These are phyloP conservation scores for Pythium aristosporum DNA, from an alignment of 352 stramenopile species.

Conservation along the genomic window DNA sequence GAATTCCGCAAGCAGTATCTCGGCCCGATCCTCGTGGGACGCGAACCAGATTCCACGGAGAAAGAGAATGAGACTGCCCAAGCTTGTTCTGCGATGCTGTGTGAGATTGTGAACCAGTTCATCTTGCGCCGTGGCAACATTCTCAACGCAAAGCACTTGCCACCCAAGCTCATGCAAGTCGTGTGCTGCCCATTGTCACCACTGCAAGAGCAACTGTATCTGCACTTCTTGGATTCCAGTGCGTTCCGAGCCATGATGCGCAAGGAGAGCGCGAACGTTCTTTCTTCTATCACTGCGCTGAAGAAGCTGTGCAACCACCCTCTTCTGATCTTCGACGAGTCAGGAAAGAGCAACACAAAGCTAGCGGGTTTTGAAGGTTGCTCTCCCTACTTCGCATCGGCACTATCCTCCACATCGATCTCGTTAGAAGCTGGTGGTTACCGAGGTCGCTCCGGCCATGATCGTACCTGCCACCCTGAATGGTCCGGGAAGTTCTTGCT, in stretches of 20 bases:
- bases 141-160: slow-evolving; percentile 98
- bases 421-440: slow-evolving; percentile 3
- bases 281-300: slow-evolving; percentile 89
- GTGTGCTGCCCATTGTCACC: slow-evolving; percentile 96
- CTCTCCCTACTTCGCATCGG: slow-evolving; percentile 55
- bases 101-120: slow-evolving; percentile 97
- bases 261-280: slow-evolving; percentile 89
- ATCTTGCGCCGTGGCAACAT: slow-evolving; percentile 98
- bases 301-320: slow-evolving; percentile 99
- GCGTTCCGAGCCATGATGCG: slow-evolving; percentile 95
- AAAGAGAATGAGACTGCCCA: slow-evolving; percentile 68
- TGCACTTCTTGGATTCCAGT: slow-evolving; percentile 94
- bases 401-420: slow-evolving; percentile 22
- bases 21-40: slow-evolving; percentile 83
- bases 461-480: slow-evolving; percentile 78
- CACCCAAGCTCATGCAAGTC: slow-evolving; percentile 98
- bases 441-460: slow-evolving; percentile 34
- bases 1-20: slow-evolving; percentile 95
- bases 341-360: slow-evolving; percentile 79
- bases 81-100: slow-evolving; percentile 94
- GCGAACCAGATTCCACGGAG: slow-evolving; percentile 91
- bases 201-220: slow-evolving; percentile 96
- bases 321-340: slow-evolving; percentile 91
- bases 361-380: slow-evolving; percentile 80
- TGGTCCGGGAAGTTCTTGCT: slow-evolving; percentile 93